Conservation (phyloP, 441 rosid genomes). For the Syzygium syzygioides region DNA sequence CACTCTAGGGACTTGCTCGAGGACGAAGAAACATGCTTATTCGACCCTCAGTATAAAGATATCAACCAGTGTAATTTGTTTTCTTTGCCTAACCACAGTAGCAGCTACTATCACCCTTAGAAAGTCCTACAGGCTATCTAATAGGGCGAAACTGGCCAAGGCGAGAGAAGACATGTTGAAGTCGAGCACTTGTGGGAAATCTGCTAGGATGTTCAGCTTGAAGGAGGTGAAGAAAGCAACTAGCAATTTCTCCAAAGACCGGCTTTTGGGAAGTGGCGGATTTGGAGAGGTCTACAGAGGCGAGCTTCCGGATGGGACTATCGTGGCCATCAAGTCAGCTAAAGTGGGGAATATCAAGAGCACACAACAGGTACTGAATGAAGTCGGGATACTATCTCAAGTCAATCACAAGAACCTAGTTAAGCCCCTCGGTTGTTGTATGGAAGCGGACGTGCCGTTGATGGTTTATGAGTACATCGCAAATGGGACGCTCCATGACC, state of each 20-base stretch:
- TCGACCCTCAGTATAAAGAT: slow-evolving; percentile 20
- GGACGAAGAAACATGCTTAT: slow-evolving; percentile 15
- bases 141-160: slow-evolving; percentile 30
- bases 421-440: slow-evolving; percentile 61
- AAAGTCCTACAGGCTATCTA: slow-evolving; percentile 3
- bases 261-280: slow-evolving; percentile 66
- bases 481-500: slow-evolving; percentile 73
- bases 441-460: slow-evolving; percentile 56
- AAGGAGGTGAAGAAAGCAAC: slow-evolving; percentile 73
- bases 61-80: slow-evolving; percentile 21
- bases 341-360: slow-evolving; percentile 66
- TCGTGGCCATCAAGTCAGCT: slow-evolving; percentile 63
- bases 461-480: slow-evolving; percentile 63
- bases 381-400: slow-evolving; percentile 69
- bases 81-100: slow-evolving; percentile 13
- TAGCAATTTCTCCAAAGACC: slow-evolving; percentile 42
- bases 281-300: slow-evolving; percentile 76
- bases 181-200: slow-evolving; percentile 33
- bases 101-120: slow-evolving; percentile 5
- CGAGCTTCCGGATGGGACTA: slow-evolving; percentile 51
- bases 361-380: slow-evolving; percentile 64
- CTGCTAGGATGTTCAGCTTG: slow-evolving; percentile 39
- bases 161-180: slow-evolving; percentile 40
- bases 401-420: slow-evolving; percentile 75
- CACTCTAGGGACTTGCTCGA: slow-evolving; percentile 26